Evolutionary conservation across 1,284 basidiomycete species (phyloP), one percentile per base, ranked within the genome.

Genomic region (Heterobasidion irregulare): DNA sequence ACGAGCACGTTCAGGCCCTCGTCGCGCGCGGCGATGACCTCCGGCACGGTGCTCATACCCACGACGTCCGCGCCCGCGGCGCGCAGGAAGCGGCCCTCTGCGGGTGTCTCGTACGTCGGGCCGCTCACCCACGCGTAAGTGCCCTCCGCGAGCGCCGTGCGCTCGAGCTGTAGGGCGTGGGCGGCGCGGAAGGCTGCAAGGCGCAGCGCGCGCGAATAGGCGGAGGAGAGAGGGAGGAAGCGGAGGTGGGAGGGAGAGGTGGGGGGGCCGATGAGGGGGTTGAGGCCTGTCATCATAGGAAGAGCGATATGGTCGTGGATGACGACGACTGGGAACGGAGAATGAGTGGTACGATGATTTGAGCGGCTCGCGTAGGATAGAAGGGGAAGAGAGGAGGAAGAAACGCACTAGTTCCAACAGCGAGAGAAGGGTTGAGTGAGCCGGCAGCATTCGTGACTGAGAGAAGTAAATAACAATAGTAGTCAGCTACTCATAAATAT

Each of bases 31-130:
- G 83, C 87, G 16, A 93, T 72, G n/a, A 93, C 89, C 71, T 94
- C 91, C 0, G 91, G 91, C n/a, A 93, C 80, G 0, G 92, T 94
- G 61, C 86, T 90, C 91, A 94, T 93, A 2, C 91, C 91, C 1
- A 93, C 90, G 8, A 92, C 86, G 63, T 92, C 89, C 3, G 83
- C 89, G 5, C 89, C 90, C 0, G 79, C 80, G n/a, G 69, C 69
- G 19, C 87, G 73, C 50, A 92, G 69, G 66, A 90, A 81, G 47
- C 82, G 73, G n/a, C 89, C 89, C 62, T 92, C 89, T 0, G 87
- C 88, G 1, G 87, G 82, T 0, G 87, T 88, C 70, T 94, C 92
- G 67, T 93, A 94, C 5, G 88, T 87, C 1, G 91, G 91, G 0
- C 89, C 89, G 32, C 82, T 78, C 44, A 94, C 92, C 86, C 90